A percentile compares a stretch with the other conserved stretches of the same genome.
These are phyloP conservation scores for Fusarium coicis DNA, from an alignment of 2,329 filamentous ascomycete species.

Conservation along the genomic window DNA sequence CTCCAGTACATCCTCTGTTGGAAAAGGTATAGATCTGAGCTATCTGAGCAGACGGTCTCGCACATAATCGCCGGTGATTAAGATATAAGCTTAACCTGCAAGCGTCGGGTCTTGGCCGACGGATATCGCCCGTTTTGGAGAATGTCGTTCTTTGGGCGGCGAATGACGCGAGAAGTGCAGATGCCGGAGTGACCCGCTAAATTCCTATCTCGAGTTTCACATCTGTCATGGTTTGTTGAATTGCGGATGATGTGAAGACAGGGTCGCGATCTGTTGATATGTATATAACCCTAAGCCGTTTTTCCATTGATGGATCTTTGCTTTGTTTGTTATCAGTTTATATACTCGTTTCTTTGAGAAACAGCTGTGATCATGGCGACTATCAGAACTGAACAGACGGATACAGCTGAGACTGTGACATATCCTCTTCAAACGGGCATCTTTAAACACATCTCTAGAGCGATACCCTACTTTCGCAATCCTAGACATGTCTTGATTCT, in stretches of 20 bases:
- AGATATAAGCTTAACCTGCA: constrained; percentile 26
- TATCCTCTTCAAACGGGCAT: constrained; percentile 25
- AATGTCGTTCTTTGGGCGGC: constrained; percentile 37
- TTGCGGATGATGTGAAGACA: constrained; percentile 2
- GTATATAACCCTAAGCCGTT: constrained; percentile 30
- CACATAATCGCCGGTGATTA: neutral
- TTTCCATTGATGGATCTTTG: neutral
- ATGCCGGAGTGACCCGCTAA: constrained; percentile 26
- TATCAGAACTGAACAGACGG: neutral
- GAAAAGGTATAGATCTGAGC: neutral
- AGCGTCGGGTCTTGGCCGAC: constrained; percentile 32
- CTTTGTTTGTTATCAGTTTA: too few species aligned
- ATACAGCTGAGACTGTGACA: neutral
- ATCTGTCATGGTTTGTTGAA: neutral
- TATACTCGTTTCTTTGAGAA: too few species aligned
- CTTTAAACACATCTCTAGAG: constrained; percentile 34
- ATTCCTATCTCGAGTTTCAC: constrained; percentile 21
- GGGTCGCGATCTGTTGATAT: neutral
- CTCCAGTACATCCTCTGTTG: too few species aligned
- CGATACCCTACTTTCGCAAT: constrained; percentile 43
- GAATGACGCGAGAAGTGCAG: constrained; percentile 39
- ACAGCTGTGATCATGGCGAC: constrained; percentile 7
- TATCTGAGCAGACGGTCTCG: neutral
- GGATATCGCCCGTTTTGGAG: constrained; percentile 21
- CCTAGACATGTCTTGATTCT: constrained; percentile 49